phyloP scores from a whole-genome alignment of 352 stramenopile species.

The Pythium volutum region DNA sequence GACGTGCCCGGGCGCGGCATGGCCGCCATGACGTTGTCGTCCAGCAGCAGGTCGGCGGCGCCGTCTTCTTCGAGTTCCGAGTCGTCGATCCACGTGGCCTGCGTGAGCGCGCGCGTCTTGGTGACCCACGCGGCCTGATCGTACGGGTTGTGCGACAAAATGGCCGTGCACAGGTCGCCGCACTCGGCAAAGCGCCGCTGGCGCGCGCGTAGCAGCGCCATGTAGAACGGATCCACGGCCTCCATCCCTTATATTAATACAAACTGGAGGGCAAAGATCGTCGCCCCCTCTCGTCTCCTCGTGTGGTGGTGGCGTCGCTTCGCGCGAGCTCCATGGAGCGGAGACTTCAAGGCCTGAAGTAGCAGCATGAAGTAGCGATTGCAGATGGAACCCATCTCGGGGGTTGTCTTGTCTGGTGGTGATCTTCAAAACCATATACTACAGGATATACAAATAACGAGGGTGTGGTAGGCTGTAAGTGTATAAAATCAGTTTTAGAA shows the following conservation, averaged over 20 bases:
- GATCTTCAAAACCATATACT: too few relatives aligned
- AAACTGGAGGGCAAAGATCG: neutral
- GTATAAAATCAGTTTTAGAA: too few relatives aligned
- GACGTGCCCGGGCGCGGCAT: conserved; percentile 88
- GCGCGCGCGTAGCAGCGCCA: conserved; percentile 73
- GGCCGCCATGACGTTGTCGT: conserved; percentile 90
- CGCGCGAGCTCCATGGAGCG: too few relatives aligned
- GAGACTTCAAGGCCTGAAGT: conserved; percentile 32
- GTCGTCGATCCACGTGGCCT: conserved; percentile 90
- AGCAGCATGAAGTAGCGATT: conserved; percentile 23
- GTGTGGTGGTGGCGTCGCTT: conserved; percentile 3
- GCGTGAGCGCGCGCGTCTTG: conserved; percentile 88
- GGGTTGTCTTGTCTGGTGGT: too few relatives aligned
- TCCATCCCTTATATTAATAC: too few relatives aligned
- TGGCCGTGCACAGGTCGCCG: conserved; percentile 78
- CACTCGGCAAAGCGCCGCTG: conserved; percentile 81
- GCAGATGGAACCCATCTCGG: neutral
- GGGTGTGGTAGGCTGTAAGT: too few relatives aligned
- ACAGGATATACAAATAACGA: too few relatives aligned
- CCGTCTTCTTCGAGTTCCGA: conserved; percentile 91
- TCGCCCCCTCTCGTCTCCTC: too few relatives aligned
- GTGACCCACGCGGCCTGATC: conserved; percentile 89
- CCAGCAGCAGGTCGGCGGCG: conserved; percentile 88
- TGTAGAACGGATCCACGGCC: conserved; percentile 87
- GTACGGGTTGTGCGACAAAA: conserved; percentile 84